A percentile compares a stretch with the other conserved stretches of the same genome.
These are phyloP conservation scores for Anacardium occidentale DNA, from an alignment of 345 rosid genomes.

Conservation along the genomic window DNA sequence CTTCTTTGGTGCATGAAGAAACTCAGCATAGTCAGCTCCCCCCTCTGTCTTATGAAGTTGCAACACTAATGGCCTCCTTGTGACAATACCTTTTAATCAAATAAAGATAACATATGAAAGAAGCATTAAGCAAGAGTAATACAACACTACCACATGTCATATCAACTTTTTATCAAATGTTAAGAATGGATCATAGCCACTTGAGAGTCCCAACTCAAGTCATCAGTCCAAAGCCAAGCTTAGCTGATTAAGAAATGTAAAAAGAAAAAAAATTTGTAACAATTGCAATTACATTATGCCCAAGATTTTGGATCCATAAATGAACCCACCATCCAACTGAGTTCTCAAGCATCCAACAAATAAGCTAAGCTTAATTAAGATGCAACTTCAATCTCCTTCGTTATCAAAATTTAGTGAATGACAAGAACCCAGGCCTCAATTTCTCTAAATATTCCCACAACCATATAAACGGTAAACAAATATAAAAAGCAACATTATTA, in stretches of 20 bases:
- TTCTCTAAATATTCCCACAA: slow-evolving; percentile 2
- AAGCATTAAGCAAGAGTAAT: background rate
- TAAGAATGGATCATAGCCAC: slow-evolving; percentile 5
- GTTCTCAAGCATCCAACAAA: background rate
- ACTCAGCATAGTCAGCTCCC: slow-evolving; percentile 88
- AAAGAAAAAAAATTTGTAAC: background rate
- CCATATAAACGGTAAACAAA: background rate
- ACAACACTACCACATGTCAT: background rate
- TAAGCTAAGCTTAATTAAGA: background rate
- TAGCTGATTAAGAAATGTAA: background rate
- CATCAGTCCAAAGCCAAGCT: background rate
- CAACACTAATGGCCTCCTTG: slow-evolving; percentile 94
- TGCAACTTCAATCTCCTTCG: background rate
- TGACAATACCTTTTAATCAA: slow-evolving; percentile 67
- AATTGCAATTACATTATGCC: background rate
- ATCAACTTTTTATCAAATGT: background rate
- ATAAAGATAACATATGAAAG: slow-evolving; percentile 3
- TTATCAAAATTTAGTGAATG: background rate
- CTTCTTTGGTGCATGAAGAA: slow-evolving; percentile 94
- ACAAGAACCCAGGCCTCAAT: slow-evolving; percentile 19
- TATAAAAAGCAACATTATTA: slow-evolving; percentile 26
- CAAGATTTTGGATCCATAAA: background rate
- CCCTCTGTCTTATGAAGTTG: slow-evolving; percentile 89
- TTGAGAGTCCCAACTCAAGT: slow-evolving; percentile 4
- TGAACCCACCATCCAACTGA: background rate